Percentiles rank a stretch among this genome's conserved stretches.
Conservation (phyloP, 148 eudicot genomes). For the Silene uniflora region DNA sequence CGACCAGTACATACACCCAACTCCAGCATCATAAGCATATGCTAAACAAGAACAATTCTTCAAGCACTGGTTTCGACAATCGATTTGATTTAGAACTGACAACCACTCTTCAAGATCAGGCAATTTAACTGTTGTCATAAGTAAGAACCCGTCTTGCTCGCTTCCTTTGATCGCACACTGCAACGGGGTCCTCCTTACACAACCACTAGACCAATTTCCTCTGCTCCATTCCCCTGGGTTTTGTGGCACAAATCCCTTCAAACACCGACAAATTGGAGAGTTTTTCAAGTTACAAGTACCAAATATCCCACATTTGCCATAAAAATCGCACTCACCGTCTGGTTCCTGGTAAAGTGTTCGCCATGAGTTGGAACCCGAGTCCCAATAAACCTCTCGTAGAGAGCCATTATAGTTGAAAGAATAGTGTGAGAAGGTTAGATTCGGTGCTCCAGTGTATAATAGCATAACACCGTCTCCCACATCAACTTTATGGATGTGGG, state of each 20-base stretch:
- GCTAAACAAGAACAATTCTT: too few species aligned
- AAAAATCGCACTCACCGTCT: slow-evolving; percentile 34
- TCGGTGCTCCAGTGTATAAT: neutral
- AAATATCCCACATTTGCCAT: slow-evolving; percentile 9
- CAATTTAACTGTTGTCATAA: slow-evolving; percentile 27
- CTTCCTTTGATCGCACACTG: slow-evolving; percentile 26
- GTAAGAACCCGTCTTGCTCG: slow-evolving; percentile 35
- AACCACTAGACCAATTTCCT: slow-evolving; percentile 13
- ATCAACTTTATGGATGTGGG: neutral
- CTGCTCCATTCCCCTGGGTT: slow-evolving; percentile 35
- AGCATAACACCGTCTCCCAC: neutral
- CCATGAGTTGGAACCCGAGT: neutral
- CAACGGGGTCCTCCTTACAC: slow-evolving; percentile 26
- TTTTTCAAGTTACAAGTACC: slow-evolving; percentile 43
- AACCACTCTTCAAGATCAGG: slow-evolving; percentile 23
- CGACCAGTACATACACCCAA: too few species aligned
- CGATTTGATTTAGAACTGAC: neutral
- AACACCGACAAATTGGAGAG: slow-evolving; percentile 43
- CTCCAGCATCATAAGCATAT: too few species aligned
- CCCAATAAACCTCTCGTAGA: slow-evolving; percentile 13
- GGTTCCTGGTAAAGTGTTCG: neutral
- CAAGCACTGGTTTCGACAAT: slow-evolving; percentile 18
- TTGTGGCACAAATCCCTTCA: slow-evolving; percentile 45
- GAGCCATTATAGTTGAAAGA: slow-evolving; percentile 19
- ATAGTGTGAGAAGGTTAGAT: neutral